Evolutionary conservation across 257 asterid genomes (phyloP), one percentile per base, ranked within the genome.

Genomic region (Solanum etuberosum): DNA sequence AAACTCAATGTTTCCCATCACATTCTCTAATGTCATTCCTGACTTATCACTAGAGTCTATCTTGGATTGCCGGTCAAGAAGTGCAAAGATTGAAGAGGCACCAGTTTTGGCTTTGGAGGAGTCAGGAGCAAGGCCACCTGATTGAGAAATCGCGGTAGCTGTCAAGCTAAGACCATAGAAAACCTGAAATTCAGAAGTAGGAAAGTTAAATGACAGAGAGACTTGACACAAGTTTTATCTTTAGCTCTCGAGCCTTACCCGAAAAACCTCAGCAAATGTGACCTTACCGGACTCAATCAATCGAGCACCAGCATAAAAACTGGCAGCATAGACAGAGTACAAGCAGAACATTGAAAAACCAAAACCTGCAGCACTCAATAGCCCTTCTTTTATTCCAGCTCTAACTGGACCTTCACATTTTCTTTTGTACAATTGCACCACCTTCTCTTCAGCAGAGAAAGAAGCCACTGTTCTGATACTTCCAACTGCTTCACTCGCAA

Each of bases 301-400:
- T 0, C 93, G 92, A 70, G 98, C 99, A 86, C 98, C 98, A 1
- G 98, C 98, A 32, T 96, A 96, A 88, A 96, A 96, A 90, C 98
- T 94, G 15, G 98, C 87, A 82, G 98, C 98, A 67, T 95, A 93
- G 25, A 92, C 98, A 70, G 91, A 92, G 86, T 91, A 96, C 86
- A 93, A 89, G 91, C 94, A 74, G 2, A 91, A 84, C 54, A 83
- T 93, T 2, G 99, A 94, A 31, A 92, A 46, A 88, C 99, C 99
- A 88, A 92, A 96, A 1, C 97, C 98, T 21, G 93, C 57, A 48
- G 98, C 98, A 84, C 98, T 95, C 40, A 95, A 48, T 86, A 96
- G 4, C 51, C 98, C 99, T 91, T 92, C 96, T 67, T 90, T 90
- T 37, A 95, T 91, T 86, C 98, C 98, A 74, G 89, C 92, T 82